These are phyloP conservation scores for Onygenales sp. DNA, from an alignment of 2,329 filamentous ascomycete genomes.

Conservation along the genomic window DNA sequence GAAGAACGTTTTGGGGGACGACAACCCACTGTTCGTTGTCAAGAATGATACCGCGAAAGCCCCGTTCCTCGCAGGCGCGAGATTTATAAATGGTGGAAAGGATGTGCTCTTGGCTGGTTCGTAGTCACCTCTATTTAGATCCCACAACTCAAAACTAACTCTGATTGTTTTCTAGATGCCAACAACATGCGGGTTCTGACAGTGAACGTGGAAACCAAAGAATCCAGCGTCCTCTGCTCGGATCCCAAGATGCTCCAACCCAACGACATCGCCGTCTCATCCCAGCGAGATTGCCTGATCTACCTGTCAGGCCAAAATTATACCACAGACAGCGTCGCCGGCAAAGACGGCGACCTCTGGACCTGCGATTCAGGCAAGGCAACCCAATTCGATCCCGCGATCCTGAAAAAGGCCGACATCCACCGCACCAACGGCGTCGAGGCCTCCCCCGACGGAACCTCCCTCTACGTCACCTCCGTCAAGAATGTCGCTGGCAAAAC, in stretches of 20 bases:
- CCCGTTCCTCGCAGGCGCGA: conserved; percentile 1
- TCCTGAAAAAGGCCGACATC: conserved; percentile 1
- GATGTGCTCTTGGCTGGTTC: not conserved
- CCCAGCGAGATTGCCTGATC: not conserved
- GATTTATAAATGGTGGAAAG: not conserved
- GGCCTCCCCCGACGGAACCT: not conserved
- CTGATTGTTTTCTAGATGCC: not conserved
- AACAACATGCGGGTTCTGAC: not conserved
- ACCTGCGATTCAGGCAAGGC: conserved; percentile 1
- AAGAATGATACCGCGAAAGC: not conserved
- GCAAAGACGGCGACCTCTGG: conserved; percentile 1
- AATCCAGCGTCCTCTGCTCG: not conserved
- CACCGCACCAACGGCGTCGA: conserved; percentile 4
- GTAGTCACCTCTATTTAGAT: not conserved
- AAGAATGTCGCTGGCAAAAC: not conserved
- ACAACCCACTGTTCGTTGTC: not conserved
- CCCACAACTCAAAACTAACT: not conserved
- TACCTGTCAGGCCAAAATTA: conserved; percentile 5
- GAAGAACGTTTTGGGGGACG: not conserved
- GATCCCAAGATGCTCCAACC: conserved; percentile 2
- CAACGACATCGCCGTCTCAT: conserved; percentile 1
- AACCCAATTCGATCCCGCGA: not conserved
- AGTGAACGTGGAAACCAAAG: not conserved
- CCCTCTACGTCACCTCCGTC: conserved; percentile 1
- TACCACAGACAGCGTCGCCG: not conserved